These are phyloP conservation scores for Didymellaceae sp. DNA, from an alignment of 2,329 filamentous ascomycete genomes.

Conservation along the genomic window DNA sequence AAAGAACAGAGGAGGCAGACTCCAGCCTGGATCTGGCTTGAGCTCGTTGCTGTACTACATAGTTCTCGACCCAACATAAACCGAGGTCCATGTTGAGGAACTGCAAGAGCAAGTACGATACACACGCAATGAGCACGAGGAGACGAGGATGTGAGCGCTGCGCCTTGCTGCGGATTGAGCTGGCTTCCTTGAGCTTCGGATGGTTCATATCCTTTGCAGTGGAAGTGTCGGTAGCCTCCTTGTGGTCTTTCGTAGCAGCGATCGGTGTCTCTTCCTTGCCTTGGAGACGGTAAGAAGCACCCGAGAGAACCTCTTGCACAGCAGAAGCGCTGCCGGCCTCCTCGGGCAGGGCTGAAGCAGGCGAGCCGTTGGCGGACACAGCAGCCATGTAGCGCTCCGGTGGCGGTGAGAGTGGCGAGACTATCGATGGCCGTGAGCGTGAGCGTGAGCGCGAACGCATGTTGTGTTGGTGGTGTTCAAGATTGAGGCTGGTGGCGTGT, in stretches of 20 bases:
- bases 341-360: background rate
- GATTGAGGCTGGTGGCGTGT: too few species aligned
- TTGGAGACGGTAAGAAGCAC: background rate
- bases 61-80: slow-evolving; percentile 3
- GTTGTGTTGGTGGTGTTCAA: too few species aligned
- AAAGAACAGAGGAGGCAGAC: background rate
- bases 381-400: too few species aligned
- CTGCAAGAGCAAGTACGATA: slow-evolving; percentile 15
- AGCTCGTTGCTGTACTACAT: too few species aligned
- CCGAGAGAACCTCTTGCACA: background rate
- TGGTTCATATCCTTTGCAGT: background rate
- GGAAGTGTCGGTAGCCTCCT: background rate
- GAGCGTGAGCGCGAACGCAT: slow-evolving; percentile 1
- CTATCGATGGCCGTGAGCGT: too few species aligned
- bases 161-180: background rate
- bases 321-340: background rate
- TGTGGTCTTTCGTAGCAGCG: background rate
- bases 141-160: slow-evolving; percentile 10
- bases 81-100: slow-evolving; percentile 16
- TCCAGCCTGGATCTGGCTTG: too few species aligned
- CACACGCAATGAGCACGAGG: slow-evolving; percentile 9
- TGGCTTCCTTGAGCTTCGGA: background rate
- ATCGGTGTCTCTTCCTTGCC: background rate
- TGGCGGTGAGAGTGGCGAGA: too few species aligned
- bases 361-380: background rate